Evolutionary conservation across 2,329 filamentous ascomycete genomes (phyloP).

Genomic region (Orbilia blumenaviensis): DNA sequence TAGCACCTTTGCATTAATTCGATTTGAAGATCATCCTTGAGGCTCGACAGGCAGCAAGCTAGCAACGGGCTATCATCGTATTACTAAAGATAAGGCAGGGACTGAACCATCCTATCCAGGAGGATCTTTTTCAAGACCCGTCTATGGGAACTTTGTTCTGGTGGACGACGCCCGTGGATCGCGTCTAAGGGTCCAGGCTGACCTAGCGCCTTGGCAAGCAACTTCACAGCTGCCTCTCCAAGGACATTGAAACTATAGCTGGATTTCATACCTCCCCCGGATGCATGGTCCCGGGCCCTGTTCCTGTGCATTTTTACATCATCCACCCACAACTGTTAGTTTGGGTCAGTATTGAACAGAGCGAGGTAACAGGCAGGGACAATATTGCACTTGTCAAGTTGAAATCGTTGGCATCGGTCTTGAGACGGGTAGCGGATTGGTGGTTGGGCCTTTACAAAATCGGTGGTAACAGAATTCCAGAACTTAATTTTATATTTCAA

Average conservation of each 20-base stretch:
- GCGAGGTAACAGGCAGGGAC: too few relatives aligned
- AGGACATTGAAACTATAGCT: neutral
- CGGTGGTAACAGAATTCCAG: slow-evolving; percentile 25
- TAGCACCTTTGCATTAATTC: too few relatives aligned
- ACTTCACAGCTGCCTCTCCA: neutral
- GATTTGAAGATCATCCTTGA: too few relatives aligned
- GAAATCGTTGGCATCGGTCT: too few relatives aligned
- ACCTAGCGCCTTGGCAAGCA: slow-evolving; percentile 26
- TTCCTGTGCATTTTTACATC: neutral
- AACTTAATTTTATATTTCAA: slow-evolving; percentile 41
- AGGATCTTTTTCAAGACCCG: slow-evolving; percentile 31
- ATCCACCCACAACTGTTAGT: neutral
- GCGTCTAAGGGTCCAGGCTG: slow-evolving; percentile 33
- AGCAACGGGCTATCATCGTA: neutral
- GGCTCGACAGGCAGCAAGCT: neutral
- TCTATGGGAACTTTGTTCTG: neutral
- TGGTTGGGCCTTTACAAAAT: slow-evolving; percentile 14
- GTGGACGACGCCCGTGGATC: neutral
- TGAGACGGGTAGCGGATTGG: too few relatives aligned
- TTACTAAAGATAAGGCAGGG: too few relatives aligned
- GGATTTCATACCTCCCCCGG: neutral
- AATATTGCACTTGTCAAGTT: neutral
- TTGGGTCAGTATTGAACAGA: too few relatives aligned
- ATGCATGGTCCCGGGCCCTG: neutral
- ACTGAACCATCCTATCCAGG: slow-evolving; percentile 26